Evolutionary conservation across 148 eudicot genomes (phyloP), one percentile per base, ranked within the genome.

Genomic region (Heliosperma pusillum): DNA sequence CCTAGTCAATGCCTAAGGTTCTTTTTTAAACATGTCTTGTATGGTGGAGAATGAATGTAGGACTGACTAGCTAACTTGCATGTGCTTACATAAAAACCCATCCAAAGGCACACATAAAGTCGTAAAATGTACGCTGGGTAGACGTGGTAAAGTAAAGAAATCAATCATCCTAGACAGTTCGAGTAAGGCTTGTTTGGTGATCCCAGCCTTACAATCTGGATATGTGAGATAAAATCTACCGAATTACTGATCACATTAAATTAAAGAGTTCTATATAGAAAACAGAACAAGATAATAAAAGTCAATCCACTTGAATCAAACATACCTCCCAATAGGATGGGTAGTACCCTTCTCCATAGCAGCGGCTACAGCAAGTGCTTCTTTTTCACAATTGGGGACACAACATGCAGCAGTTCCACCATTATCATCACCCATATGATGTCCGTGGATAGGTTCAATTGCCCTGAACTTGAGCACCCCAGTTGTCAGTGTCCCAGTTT

Each of bases 341-440:
- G 98, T 95, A 57, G 98, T 90, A 47, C 98, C 98, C 86, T 90
- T 89, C 84, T 95, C 98, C 97, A 95, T 92, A 55, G 98, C 98
- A 82, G 98, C 92, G 73, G 98, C 97, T 74, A 95, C 96, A 69
- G 98, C 98, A 81, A 95, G 91, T 80, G 98, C 98, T 83, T 92
- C 97, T 76, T 90, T 88, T 80, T 95, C 98, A 82, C 98, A 95
- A 81, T 78, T 86, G 17, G 98, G 98, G 27, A 81, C 83, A 84
- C 98, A 95, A 74, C 98, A 95, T 70, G 88, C 78, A 76, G 82
- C 80, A 75, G 45, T 52, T 21, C 47, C 66, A 55, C 78, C 77
- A 60, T 66, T 79, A 77, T 74, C 74, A 69, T 74, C 82, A 45
- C 69, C 79, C 70, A 58, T 52, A 80, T 80, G 52, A 77, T 85